A percentile compares a stretch with the other conserved stretches of the same genome.
Conservation (phyloP, 1,139 yeast species). For the Spencermartinsiella ligniputridi region DNA sequence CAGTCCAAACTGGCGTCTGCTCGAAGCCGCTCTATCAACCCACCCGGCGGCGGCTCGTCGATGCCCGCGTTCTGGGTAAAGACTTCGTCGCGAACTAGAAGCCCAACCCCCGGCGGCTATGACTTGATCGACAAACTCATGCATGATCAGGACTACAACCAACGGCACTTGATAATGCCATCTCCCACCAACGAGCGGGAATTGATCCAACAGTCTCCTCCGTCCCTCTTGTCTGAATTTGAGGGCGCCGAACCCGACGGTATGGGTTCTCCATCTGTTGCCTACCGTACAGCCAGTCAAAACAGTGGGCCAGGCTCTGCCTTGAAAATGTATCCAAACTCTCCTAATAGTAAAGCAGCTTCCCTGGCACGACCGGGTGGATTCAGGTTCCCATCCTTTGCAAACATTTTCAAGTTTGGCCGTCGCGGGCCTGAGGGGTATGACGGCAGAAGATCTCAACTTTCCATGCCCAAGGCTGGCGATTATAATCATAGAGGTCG, state of each 20-base stretch:
- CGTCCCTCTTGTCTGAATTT: neutral
- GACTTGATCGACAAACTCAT: constrained; percentile 4
- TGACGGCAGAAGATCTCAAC: constrained; percentile 1
- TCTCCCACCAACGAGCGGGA: constrained; percentile 3
- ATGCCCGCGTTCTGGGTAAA: constrained; percentile 6
- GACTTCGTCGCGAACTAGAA: constrained; percentile 2
- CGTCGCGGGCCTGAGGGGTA: neutral
- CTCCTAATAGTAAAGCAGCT: neutral
- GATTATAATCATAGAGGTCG: neutral
- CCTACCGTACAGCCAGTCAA: neutral
- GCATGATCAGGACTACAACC: neutral
- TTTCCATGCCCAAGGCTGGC: constrained; percentile 3
- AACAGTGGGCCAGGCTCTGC: neutral
- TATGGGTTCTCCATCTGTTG: neutral
- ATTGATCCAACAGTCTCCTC: neutral
- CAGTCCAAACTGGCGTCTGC: neutral
- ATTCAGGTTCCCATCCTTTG: neutral
- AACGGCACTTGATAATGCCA: constrained; percentile 1
- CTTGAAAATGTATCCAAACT: neutral
- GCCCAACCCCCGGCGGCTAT: neutral
- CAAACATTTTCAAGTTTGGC: neutral
- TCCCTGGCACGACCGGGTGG: neutral
- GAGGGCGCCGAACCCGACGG: neutral
- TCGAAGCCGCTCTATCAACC: neutral
- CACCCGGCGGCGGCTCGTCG: constrained; percentile 2